A percentile compares a stretch with the other conserved stretches of the same genome.
Conservation (phyloP, 495 filamentous ascomycete species). For the Penicillium angulare region DNA sequence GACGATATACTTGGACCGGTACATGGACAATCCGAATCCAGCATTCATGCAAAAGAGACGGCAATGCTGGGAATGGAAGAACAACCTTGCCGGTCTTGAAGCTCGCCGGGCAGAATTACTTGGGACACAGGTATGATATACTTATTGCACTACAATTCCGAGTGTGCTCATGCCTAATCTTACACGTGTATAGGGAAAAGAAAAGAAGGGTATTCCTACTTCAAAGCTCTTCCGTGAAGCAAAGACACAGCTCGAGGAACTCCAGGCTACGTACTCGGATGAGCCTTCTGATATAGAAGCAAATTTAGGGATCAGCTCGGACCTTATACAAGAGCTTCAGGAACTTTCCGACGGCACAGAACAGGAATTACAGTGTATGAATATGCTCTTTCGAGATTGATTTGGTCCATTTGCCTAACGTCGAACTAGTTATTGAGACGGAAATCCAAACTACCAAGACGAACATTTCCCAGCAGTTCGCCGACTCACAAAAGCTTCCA, state of each 20-base stretch:
- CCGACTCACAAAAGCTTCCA: constrained; percentile 50
- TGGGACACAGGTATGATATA: constrained; percentile 40
- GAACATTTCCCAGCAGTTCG: constrained; percentile 63
- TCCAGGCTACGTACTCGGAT: too few species aligned
- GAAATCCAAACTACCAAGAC: constrained; percentile 49
- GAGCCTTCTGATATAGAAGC: not conserved
- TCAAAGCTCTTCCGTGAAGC: constrained; percentile 26
- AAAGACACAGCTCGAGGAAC: constrained; percentile 23
- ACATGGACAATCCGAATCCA: constrained; percentile 66
- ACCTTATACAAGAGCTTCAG: not conserved
- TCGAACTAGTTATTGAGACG: constrained; percentile 42
- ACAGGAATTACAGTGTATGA: not conserved
- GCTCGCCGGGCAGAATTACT: constrained; percentile 45
- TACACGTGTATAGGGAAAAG: too few species aligned
- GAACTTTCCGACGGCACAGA: constrained; percentile 20
- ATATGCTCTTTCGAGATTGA: not conserved
- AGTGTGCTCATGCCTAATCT: not conserved
- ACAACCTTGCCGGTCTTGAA: constrained; percentile 56
- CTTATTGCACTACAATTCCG: not conserved
- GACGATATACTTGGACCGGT: constrained; percentile 83
- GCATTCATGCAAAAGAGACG: constrained; percentile 60
- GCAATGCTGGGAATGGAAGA: constrained; percentile 73
- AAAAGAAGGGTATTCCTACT: constrained; percentile 20
- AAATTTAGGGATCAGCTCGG: not conserved
- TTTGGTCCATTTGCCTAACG: not conserved